phyloP scores from a whole-genome alignment of 345 rosid genomes.

The Moricandia arvensis region DNA sequence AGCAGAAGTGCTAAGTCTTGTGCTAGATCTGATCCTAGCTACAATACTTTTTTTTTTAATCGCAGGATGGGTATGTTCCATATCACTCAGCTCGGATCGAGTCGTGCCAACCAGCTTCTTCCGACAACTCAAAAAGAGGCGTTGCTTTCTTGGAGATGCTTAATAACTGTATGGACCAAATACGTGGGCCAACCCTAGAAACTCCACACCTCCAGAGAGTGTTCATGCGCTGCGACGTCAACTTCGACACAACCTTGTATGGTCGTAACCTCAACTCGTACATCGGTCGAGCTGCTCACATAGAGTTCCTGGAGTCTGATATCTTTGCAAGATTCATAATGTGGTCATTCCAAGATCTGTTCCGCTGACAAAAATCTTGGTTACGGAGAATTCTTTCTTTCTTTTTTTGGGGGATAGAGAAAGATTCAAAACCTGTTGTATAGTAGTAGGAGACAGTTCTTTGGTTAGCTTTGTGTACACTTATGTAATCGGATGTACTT shows the following conservation, averaged over 20 bases:
- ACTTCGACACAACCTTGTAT: constrained; percentile 72
- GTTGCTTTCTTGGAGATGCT: constrained; percentile 84
- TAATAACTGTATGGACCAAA: constrained; percentile 89
- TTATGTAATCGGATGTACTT: constrained; percentile 2
- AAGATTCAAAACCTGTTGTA: constrained; percentile 27
- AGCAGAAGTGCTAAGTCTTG: background rate
- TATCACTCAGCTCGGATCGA: constrained; percentile 95
- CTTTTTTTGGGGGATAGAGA: constrained; percentile 7
- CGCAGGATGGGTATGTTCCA: constrained; percentile 96
- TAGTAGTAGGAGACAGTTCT: constrained; percentile 31
- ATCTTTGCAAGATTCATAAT: constrained; percentile 79
- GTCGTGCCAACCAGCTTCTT: constrained; percentile 73
- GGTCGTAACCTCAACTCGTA: constrained; percentile 84
- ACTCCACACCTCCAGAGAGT: constrained; percentile 48
- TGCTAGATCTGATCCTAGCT: background rate
- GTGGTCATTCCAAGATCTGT: constrained; percentile 92
- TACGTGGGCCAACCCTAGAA: constrained; percentile 58
- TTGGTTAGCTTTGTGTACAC: constrained; percentile 25
- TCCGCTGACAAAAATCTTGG: constrained; percentile 40
- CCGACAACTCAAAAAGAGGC: constrained; percentile 78
- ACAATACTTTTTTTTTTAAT: background rate
- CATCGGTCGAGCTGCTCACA: constrained; percentile 95
- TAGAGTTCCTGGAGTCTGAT: constrained; percentile 93
- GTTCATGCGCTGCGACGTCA: constrained; percentile 95
- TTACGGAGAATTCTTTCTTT: background rate